A percentile compares a stretch with the other conserved stretches of the same genome.
Evolutionary conservation across 768 basidiomycete genomes (phyloP).

Genomic region (Xanthoconium purpureum): DNA sequence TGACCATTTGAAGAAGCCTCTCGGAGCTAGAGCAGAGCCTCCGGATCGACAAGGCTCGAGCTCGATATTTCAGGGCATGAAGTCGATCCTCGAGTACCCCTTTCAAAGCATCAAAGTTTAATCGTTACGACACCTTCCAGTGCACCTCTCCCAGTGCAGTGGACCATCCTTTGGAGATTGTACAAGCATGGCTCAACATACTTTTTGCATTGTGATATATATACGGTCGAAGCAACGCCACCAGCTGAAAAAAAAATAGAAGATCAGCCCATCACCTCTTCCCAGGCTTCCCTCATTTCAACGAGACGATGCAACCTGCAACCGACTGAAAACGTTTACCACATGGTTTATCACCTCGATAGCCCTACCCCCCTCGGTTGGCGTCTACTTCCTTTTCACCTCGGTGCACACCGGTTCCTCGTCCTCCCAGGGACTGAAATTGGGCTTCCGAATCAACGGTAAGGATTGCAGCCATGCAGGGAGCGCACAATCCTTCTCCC

Average conservation of each 20-base stretch:
- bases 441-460: slow-evolving; percentile 62
- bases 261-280: slow-evolving; percentile 20
- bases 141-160: not conserved
- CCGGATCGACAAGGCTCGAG: too few species aligned
- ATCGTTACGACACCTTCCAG: too few species aligned
- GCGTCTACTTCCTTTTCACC: slow-evolving; percentile 22
- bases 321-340: slow-evolving; percentile 13
- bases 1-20: too few species aligned
- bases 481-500: slow-evolving; percentile 35
- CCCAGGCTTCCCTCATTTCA: slow-evolving; percentile 13
- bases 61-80: too few species aligned
- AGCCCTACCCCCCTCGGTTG: not conserved
- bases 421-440: slow-evolving; percentile 83
- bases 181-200: slow-evolving; percentile 24
- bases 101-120: too few species aligned
- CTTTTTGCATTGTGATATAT: slow-evolving; percentile 29
- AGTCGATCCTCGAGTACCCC: too few species aligned
- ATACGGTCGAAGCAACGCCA: slow-evolving; percentile 23
- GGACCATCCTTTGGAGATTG: not conserved
- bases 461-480: slow-evolving; percentile 71
- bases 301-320: slow-evolving; percentile 11
- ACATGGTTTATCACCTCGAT: slow-evolving; percentile 5
- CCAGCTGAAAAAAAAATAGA: slow-evolving; percentile 18
- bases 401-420: slow-evolving; percentile 43
- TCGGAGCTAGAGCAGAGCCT: too few species aligned